Percentiles rank a stretch among this genome's conserved stretches.
Evolutionary conservation across 169 alveolate species (phyloP).

Genomic region (Plasmodium chabaudi): DNA sequence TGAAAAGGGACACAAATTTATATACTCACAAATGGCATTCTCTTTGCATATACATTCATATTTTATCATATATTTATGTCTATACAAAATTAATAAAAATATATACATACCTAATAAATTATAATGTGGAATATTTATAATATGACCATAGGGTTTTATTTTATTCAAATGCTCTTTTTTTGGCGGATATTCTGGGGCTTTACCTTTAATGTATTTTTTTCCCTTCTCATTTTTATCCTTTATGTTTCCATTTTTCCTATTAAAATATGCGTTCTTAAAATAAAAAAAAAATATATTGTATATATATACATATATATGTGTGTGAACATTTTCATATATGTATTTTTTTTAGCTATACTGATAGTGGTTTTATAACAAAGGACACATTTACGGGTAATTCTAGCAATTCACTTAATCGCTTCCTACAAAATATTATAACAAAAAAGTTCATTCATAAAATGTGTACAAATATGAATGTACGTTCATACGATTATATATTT

Average conservation of each 20-base stretch:
- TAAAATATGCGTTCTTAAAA: conserved; percentile 35
- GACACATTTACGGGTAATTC: conserved; percentile 48
- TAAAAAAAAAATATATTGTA: conserved; percentile 1
- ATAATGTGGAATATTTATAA: conserved; percentile 20
- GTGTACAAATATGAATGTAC: background rate
- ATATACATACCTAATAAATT: conserved; percentile 2
- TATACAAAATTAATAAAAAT: background rate
- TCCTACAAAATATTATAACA: conserved; percentile 9
- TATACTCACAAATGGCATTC: background rate
- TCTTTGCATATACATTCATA: no score
- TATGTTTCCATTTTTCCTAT: conserved; percentile 23
- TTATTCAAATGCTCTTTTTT: conserved; percentile 27
- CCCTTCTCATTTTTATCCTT: conserved; percentile 65
- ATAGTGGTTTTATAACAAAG: conserved; percentile 34
- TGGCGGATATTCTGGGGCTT: conserved; percentile 25
- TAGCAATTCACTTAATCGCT: conserved; percentile 41
- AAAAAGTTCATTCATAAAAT: background rate
- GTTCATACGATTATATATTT: background rate
- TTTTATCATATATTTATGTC: background rate
- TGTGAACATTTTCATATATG: background rate
- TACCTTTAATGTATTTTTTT: conserved; percentile 50
- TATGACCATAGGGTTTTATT: conserved; percentile 12
- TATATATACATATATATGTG: conserved; percentile 7
- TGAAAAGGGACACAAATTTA: background rate
- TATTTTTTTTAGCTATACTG: conserved; percentile 32